phyloP scores from a whole-genome alignment of 345 rosid genomes.

The Euphorbia tirucalli region DNA sequence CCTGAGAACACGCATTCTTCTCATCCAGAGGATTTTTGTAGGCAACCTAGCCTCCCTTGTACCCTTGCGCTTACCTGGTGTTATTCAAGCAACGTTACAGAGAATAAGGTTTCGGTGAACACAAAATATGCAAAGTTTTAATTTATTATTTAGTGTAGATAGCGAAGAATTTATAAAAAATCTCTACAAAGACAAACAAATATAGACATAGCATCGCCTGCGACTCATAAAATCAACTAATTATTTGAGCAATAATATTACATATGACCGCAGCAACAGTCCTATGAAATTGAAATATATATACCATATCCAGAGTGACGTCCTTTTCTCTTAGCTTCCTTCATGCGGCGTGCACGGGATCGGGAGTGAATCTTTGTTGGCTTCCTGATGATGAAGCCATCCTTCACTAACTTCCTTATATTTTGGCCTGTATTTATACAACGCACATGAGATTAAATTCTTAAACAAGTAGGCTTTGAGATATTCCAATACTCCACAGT shows the following conservation, averaged over 20 bases:
- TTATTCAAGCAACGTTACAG: not conserved
- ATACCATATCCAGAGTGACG: slow-evolving; percentile 97
- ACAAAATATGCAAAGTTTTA: not conserved
- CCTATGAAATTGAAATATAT: not conserved
- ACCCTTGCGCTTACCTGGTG: slow-evolving; percentile 87
- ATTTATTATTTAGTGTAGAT: not conserved
- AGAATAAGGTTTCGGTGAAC: not conserved
- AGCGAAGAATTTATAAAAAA: too few species aligned
- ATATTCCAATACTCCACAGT: not conserved
- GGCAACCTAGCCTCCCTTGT: slow-evolving; percentile 97
- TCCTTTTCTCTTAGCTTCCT: slow-evolving; percentile 88
- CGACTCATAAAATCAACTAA: not conserved
- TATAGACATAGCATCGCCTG: not conserved
- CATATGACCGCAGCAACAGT: not conserved
- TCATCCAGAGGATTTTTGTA: slow-evolving; percentile 91
- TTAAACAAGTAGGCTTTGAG: not conserved
- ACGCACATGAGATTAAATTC: not conserved
- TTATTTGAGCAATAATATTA: not conserved
- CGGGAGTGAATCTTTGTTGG: slow-evolving; percentile 98
- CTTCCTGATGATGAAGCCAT: slow-evolving; percentile 94
- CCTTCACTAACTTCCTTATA: slow-evolving; percentile 93
- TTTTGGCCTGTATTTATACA: slow-evolving; percentile 62
- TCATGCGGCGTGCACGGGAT: slow-evolving; percentile 80
- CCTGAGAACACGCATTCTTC: slow-evolving; percentile 92
- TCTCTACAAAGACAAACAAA: too few species aligned